Conservation (phyloP, 495 filamentous ascomycete species). For the Hypoxylon lienhwacheense region DNA sequence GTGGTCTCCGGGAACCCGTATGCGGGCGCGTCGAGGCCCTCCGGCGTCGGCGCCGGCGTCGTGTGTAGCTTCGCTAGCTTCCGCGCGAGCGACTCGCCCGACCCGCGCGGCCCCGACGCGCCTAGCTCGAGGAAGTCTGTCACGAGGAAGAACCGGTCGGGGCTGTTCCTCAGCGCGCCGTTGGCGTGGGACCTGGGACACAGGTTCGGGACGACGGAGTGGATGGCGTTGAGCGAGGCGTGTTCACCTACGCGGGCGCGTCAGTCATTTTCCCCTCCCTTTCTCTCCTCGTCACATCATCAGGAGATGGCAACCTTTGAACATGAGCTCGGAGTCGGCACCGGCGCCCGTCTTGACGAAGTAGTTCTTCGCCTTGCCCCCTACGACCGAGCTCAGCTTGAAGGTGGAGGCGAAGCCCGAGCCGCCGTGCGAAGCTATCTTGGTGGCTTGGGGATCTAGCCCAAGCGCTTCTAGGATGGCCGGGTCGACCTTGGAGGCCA, state of each 20-base stretch:
- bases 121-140: conserved; percentile 79
- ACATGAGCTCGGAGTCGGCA: conserved; percentile 70
- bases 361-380: conserved; percentile 61
- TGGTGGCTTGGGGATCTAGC: conserved; percentile 61
- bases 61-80: conserved; percentile 81
- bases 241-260: conserved; percentile 74
- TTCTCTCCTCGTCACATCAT: too few species aligned
- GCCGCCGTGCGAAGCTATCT: conserved; percentile 65
- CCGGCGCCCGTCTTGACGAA: conserved; percentile 82
- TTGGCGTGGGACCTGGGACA: conserved; percentile 73
- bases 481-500: conserved; percentile 53
- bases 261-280: too few species aligned
- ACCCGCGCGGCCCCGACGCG: conserved; percentile 39
- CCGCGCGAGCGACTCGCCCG: conserved; percentile 61
- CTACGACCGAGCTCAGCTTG: conserved; percentile 59
- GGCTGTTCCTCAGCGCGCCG: conserved; percentile 59
- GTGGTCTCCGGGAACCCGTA: conserved; percentile 84
- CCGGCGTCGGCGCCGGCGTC: conserved; percentile 68
- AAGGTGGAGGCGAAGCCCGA: conserved; percentile 75
- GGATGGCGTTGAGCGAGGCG: conserved; percentile 79
- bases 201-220: conserved; percentile 67
- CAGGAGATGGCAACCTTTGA: too few species aligned
- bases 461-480: conserved; percentile 67
- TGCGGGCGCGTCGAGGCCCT: conserved; percentile 57
- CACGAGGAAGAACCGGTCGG: conserved; percentile 65